Percentiles rank a stretch among this genome's conserved stretches.
phyloP scores from a whole-genome alignment of 129 eudicot genomes.

The Lactuca sativa region DNA sequence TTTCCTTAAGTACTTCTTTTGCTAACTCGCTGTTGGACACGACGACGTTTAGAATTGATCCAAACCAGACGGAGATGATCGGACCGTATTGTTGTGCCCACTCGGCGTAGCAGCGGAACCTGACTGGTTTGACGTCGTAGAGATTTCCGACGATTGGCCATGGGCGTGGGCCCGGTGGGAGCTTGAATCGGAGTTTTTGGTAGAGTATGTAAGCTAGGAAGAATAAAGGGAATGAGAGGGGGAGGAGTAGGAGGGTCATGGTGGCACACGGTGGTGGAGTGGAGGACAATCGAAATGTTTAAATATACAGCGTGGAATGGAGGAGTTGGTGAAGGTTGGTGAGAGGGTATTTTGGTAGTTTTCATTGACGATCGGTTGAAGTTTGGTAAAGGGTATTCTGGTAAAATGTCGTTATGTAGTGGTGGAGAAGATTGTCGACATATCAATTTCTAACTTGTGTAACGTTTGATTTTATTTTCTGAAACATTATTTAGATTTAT shows the following conservation, averaged over 20 bases:
- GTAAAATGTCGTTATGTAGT: too few relatives aligned
- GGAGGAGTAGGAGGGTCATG: conserved; percentile 31
- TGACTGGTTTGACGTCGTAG: conserved; percentile 63
- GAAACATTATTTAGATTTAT: too few relatives aligned
- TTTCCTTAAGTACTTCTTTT: conserved; percentile 58
- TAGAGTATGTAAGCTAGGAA: conserved; percentile 33
- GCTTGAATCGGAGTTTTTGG: conserved; percentile 52
- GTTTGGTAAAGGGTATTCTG: too few relatives aligned
- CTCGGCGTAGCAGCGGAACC: conserved; percentile 67
- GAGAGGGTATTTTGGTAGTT: conserved; percentile 35
- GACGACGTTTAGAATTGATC: conserved; percentile 55
- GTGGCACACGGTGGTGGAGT: conserved; percentile 12
- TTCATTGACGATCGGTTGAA: too few relatives aligned
- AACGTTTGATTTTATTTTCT: too few relatives aligned
- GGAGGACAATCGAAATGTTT: neutral
- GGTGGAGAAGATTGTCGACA: too few relatives aligned
- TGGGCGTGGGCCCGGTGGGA: conserved; percentile 80
- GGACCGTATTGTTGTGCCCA: conserved; percentile 78
- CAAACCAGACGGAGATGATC: conserved; percentile 72
- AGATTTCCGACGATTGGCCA: conserved; percentile 77
- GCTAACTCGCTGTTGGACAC: conserved; percentile 58
- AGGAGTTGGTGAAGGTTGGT: conserved; percentile 52
- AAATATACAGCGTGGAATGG: too few relatives aligned
- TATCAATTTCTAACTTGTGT: too few relatives aligned
- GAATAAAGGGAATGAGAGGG: conserved; percentile 18